phyloP scores from a whole-genome alignment of 768 basidiomycete genomes.

The Lactarius sanguifluus region DNA sequence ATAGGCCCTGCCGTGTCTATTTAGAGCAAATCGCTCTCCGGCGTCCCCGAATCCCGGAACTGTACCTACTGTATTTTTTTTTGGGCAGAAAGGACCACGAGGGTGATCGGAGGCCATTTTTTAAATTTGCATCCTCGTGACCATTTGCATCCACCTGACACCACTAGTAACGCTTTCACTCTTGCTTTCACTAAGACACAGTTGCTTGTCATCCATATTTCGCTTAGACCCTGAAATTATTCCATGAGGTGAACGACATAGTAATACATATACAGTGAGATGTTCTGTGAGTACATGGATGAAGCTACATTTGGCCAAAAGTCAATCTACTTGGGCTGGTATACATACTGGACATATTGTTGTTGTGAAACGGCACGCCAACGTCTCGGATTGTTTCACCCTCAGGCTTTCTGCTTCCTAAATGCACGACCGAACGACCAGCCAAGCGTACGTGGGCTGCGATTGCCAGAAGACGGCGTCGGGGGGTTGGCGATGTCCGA shows the following conservation, averaged over 20 bases:
- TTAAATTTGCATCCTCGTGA: too few relatives aligned
- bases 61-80: too few relatives aligned
- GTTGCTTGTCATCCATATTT: neutral
- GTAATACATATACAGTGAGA: neutral
- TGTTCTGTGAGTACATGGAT: neutral
- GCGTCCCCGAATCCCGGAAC: too few relatives aligned
- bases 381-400: conserved; percentile 3
- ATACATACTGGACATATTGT: neutral
- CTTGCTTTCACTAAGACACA: too few relatives aligned
- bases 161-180: too few relatives aligned
- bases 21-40: too few relatives aligned
- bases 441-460: neutral
- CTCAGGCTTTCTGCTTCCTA: conserved; percentile 15
- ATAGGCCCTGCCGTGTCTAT: too few relatives aligned
- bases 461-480: neutral
- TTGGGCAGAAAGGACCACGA: too few relatives aligned
- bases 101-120: too few relatives aligned
- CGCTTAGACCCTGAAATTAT: neutral
- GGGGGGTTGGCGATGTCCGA: neutral
- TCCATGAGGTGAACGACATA: neutral
- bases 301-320: neutral
- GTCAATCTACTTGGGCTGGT: neutral
- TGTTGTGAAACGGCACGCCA: neutral
- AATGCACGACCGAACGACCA: conserved; percentile 21
- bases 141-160: too few relatives aligned